Percentiles rank a stretch among this genome's conserved stretches.
phyloP scores from a whole-genome alignment of 495 filamentous ascomycete species.

The Apiosordaria backusii region DNA sequence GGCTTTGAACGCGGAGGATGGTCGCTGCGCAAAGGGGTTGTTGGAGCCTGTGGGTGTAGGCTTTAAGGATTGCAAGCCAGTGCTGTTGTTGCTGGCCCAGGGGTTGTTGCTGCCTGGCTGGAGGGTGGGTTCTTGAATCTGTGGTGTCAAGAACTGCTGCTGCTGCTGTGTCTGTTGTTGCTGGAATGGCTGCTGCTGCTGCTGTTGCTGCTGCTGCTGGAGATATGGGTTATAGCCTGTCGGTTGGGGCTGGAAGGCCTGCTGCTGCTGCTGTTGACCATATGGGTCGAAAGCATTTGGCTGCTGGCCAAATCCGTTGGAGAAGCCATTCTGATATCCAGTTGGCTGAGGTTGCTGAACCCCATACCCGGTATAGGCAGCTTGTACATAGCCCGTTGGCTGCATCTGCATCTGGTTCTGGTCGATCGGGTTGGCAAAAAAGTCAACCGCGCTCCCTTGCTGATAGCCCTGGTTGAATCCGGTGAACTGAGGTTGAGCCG shows the following conservation, averaged over 20 bases:
- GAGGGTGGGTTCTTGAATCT: slow-evolving; percentile 55
- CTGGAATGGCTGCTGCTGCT: slow-evolving; percentile 45
- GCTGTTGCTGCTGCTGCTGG: slow-evolving; percentile 48
- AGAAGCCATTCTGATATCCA: slow-evolving; percentile 58
- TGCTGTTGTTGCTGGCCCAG: slow-evolving; percentile 53
- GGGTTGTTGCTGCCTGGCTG: slow-evolving; percentile 86
- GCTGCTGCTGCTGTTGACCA: slow-evolving; percentile 54
- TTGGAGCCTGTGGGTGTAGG: slow-evolving; percentile 84
- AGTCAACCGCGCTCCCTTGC: slow-evolving; percentile 92
- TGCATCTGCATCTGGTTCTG: slow-evolving; percentile 65
- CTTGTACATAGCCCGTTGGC: slow-evolving; percentile 80
- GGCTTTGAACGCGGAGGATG: slow-evolving; percentile 40
- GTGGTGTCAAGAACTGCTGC: slow-evolving; percentile 51
- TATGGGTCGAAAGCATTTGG: slow-evolving; percentile 44
- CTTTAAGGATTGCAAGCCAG: slow-evolving; percentile 43
- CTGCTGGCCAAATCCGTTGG: slow-evolving; percentile 43
- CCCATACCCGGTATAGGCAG: slow-evolving; percentile 62
- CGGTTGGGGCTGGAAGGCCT: slow-evolving; percentile 63
- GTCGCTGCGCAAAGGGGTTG: slow-evolving; percentile 78
- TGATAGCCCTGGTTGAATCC: slow-evolving; percentile 95
- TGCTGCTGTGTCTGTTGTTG: slow-evolving; percentile 42
- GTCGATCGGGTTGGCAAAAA: slow-evolving; percentile 89
- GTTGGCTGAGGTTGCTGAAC: slow-evolving; percentile 48
- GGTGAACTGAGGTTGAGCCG: slow-evolving; percentile 67
- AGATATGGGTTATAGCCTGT: slow-evolving; percentile 78